A percentile compares a stretch with the other conserved stretches of the same genome.
Conservation (phyloP, 2,329 filamentous ascomycete species). For the Scedosporium apiospermum region DNA sequence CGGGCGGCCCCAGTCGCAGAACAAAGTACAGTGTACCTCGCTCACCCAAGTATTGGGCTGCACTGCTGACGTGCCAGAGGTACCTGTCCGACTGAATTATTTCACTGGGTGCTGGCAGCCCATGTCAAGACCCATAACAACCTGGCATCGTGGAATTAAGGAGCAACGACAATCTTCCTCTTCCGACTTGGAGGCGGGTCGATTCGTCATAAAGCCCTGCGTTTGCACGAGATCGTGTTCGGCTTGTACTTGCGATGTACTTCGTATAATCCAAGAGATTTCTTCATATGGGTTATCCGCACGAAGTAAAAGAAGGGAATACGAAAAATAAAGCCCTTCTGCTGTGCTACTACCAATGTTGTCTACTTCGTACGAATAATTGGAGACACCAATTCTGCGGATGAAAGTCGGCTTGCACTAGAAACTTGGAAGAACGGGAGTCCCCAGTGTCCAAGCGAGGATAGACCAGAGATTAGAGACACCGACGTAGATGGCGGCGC, state of each 20-base stretch:
- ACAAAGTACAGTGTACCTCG: neutral
- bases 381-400: neutral
- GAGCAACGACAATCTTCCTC: neutral
- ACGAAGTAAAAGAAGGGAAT: too few species aligned
- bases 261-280: neutral
- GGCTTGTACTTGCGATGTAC: too few species aligned
- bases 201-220: neutral
- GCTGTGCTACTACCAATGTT: too few species aligned
- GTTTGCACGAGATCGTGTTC: too few species aligned
- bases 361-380: neutral
- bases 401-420: neutral
- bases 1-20: neutral
- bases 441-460: too few species aligned
- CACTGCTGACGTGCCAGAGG: neutral
- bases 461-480: too few species aligned
- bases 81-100: neutral
- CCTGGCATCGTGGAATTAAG: neutral
- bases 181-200: neutral
- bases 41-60: neutral
- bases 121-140: neutral
- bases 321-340: too few species aligned
- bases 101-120: neutral
- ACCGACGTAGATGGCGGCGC: neutral
- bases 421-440: neutral
- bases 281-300: neutral